These are phyloP conservation scores for Claviceps maximensis DNA, from an alignment of 2,329 filamentous ascomycete genomes.

Conservation along the genomic window DNA sequence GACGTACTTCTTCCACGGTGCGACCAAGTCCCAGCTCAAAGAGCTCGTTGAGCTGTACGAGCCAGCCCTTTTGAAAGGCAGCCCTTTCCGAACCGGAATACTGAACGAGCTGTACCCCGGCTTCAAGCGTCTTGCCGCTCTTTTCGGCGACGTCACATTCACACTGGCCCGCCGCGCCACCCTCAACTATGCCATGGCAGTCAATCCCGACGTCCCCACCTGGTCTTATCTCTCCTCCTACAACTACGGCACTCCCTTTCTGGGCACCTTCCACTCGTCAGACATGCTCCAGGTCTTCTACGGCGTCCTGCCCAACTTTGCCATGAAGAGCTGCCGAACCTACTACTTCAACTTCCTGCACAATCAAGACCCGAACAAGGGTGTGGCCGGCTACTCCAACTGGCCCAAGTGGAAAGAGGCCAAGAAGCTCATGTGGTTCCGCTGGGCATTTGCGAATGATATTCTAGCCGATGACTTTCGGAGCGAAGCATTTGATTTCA, in stretches of 20 bases:
- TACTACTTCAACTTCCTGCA: constrained; percentile 66
- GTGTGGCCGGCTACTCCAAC: constrained; percentile 21
- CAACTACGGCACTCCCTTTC: constrained; percentile 53
- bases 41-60: constrained; percentile 51
- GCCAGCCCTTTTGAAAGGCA: constrained; percentile 41
- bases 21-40: constrained; percentile 36
- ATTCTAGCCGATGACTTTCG: constrained; percentile 26
- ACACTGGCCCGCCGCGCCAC: constrained; percentile 56
- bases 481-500: constrained; percentile 15
- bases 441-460: constrained; percentile 17
- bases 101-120: constrained; percentile 64
- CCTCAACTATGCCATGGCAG: constrained; percentile 31
- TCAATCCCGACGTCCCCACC: constrained; percentile 44
- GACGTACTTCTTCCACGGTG: constrained; percentile 44
- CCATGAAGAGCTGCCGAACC: constrained; percentile 43
- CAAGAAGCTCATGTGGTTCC: constrained; percentile 37
- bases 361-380: constrained; percentile 55
- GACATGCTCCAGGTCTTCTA: constrained; percentile 60
- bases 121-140: constrained; percentile 63
- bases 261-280: constrained; percentile 64
- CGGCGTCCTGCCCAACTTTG: constrained; percentile 49
- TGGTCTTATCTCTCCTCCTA: constrained; percentile 71
- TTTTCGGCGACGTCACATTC: constrained; percentile 64
- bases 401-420: constrained; percentile 31
- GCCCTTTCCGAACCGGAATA: constrained; percentile 55